Evolutionary conservation across 2,329 filamentous ascomycete genomes (phyloP), one percentile per base, ranked within the genome.

Genomic region (Fusarium devonianum): DNA sequence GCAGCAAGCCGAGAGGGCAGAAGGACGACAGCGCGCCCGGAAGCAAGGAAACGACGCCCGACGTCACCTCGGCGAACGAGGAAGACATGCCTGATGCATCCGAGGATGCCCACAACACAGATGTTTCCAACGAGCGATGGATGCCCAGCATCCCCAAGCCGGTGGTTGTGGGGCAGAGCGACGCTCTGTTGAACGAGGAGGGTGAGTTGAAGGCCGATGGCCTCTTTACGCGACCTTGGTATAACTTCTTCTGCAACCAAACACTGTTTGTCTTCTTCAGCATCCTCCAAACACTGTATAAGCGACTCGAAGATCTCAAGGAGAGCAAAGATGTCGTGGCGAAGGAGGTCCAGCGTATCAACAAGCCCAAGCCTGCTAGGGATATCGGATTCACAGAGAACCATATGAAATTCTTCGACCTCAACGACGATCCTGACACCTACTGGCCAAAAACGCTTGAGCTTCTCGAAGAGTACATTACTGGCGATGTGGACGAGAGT

Each of bases 191-290:
- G 71, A 83, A 78, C 67, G 80, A 76, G 28, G 84, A 82, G 60
- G 83, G 80, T 67, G 85, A 80, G 73, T 83, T 82, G 64, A 93
- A 81, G 78, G 88, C 74, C 53, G 91, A 96, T 53, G 89, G 92
- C 40, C 86, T 89, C 49, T 96, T 94, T 73, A 81, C 82, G 60
- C 89, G 92, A 35, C 85, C 86, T 9, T 86, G 84, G 73, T 96
- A 91, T 76, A 93, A 93, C 68, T 85, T 97, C 69, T 99, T 95
- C 75, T 88, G 87, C 69, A 97, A 97, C 70, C 84, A 91, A 64
- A 90, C 88, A 4, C 87, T 99, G 51, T 96, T 92, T 69, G 92
- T 94, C 72, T 97, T 99, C 79, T 89, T 99, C 76, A 90, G 88
- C 62, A 87, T 96, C 53, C 94, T 99, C 70, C 86, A 96, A 67